Evolutionary conservation across 192 early-diverging fungal species (phyloP).

Genomic region (Podila clonocystis): DNA sequence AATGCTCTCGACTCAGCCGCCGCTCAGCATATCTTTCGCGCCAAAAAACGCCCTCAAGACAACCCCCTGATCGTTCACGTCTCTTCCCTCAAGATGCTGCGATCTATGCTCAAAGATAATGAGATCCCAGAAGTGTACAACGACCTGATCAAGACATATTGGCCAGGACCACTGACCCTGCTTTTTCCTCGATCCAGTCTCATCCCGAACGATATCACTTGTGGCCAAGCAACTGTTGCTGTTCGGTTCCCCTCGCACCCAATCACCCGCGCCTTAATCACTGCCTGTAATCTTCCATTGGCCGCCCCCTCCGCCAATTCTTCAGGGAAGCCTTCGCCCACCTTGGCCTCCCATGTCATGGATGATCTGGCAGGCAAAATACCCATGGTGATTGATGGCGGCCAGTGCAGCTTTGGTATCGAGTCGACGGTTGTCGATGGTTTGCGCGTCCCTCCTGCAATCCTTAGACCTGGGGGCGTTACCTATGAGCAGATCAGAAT

Average conservation of each 20-base stretch:
- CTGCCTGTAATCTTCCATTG: slow-evolving; percentile 83
- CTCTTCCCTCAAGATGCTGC: slow-evolving; percentile 89
- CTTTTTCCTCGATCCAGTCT: slow-evolving; percentile 77
- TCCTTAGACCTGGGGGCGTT: slow-evolving; percentile 93
- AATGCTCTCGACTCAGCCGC: slow-evolving; percentile 79
- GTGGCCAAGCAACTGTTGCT: slow-evolving; percentile 87
- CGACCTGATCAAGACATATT: slow-evolving; percentile 71
- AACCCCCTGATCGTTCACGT: slow-evolving; percentile 99
- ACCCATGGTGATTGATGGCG: slow-evolving; percentile 91
- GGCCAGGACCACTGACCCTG: slow-evolving; percentile 97
- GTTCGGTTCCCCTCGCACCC: slow-evolving; percentile 93
- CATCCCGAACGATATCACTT: slow-evolving; percentile 84
- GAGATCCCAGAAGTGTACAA: slow-evolving; percentile 79
- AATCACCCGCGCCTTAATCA: slow-evolving; percentile 90
- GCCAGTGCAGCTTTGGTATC: slow-evolving; percentile 88
- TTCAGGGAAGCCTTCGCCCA: slow-evolving; percentile 95
- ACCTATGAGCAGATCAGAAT: slow-evolving; percentile 78
- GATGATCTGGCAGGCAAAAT: slow-evolving; percentile 83
- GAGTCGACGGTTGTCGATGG: slow-evolving; percentile 96
- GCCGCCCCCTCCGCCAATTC: slow-evolving; percentile 99
- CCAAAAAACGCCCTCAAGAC: slow-evolving; percentile 92
- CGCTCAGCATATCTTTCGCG: slow-evolving; percentile 79
- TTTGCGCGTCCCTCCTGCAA: slow-evolving; percentile 73
- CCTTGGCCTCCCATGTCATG: slow-evolving; percentile 87
- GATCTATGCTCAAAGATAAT: slow-evolving; percentile 62